Evolutionary conservation across 805 yeast genomes (phyloP).

Genomic region (Candida corydali): DNA sequence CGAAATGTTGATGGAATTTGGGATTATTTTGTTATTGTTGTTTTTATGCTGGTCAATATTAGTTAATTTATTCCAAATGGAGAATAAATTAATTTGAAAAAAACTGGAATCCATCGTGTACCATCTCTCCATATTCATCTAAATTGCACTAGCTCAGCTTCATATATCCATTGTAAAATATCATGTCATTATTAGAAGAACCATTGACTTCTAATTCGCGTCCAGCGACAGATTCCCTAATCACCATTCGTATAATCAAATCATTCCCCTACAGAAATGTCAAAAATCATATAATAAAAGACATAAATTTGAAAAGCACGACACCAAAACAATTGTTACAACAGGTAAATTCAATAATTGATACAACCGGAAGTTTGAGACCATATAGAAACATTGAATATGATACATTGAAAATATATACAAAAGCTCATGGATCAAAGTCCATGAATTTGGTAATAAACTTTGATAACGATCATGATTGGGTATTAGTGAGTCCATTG

Average conservation of each 20-base stretch:
- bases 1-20: too few species aligned
- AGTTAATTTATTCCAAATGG: too few species aligned
- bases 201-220: slow-evolving; percentile 78
- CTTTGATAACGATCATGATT: slow-evolving; percentile 72
- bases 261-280: slow-evolving; percentile 91
- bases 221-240: slow-evolving; percentile 67
- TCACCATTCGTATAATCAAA: slow-evolving; percentile 84
- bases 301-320: slow-evolving; percentile 65
- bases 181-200: slow-evolving; percentile 43
- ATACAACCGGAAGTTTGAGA: slow-evolving; percentile 63
- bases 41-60: too few species aligned
- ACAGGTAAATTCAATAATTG: slow-evolving; percentile 40
- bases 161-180: too few species aligned
- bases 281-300: slow-evolving; percentile 64
- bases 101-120: too few species aligned
- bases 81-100: too few species aligned
- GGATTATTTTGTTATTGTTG: too few species aligned
- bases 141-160: too few species aligned
- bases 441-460: slow-evolving; percentile 90
- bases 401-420: slow-evolving; percentile 79
- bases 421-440: slow-evolving; percentile 93
- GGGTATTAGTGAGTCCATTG: slow-evolving; percentile 44
- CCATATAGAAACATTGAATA: slow-evolving; percentile 77
- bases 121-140: too few species aligned
- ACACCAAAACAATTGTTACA: slow-evolving; percentile 64